These are phyloP conservation scores for Sordariomycetes sp. DNA, from an alignment of 2,329 filamentous ascomycete species.

Conservation along the genomic window DNA sequence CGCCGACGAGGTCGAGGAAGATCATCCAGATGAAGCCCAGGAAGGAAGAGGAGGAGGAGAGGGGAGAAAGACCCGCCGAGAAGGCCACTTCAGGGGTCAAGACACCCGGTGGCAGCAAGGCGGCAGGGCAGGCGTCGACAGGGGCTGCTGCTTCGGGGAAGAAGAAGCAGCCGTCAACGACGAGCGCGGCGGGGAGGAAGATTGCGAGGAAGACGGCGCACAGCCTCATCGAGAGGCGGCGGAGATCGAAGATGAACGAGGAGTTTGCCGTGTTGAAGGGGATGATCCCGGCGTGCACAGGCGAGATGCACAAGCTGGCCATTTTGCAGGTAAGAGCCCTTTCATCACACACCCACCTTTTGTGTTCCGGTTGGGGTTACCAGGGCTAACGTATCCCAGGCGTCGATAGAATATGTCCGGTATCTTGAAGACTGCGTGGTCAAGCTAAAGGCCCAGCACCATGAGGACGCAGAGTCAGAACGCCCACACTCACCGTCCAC, in stretches of 20 bases:
- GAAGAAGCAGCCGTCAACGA: conserved; percentile 66
- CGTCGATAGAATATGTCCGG: conserved; percentile 89
- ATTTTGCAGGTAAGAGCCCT: conserved; percentile 67
- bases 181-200: conserved; percentile 82
- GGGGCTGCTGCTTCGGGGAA: conserved; percentile 36
- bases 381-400: conserved; percentile 35
- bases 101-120: conserved; percentile 9
- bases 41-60: conserved; percentile 17
- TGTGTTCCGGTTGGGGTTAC: neutral
- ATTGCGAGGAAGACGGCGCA: conserved; percentile 94
- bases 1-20: conserved; percentile 82
- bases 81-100: conserved; percentile 8
- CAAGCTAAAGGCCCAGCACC: conserved; percentile 58
- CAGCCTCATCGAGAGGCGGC: conserved; percentile 80
- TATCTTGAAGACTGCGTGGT: conserved; percentile 84
- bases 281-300: conserved; percentile 92
- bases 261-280: conserved; percentile 89
- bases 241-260: conserved; percentile 97
- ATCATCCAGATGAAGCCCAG: conserved; percentile 95
- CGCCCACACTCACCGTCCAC: neutral
- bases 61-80: too few species aligned
- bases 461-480: conserved; percentile 18
- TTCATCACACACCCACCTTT: neutral
- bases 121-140: conserved; percentile 11
- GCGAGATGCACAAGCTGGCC: conserved; percentile 96